These are phyloP conservation scores for Botrytis tulipae DNA, from an alignment of 2,329 filamentous ascomycete genomes.

Conservation along the genomic window DNA sequence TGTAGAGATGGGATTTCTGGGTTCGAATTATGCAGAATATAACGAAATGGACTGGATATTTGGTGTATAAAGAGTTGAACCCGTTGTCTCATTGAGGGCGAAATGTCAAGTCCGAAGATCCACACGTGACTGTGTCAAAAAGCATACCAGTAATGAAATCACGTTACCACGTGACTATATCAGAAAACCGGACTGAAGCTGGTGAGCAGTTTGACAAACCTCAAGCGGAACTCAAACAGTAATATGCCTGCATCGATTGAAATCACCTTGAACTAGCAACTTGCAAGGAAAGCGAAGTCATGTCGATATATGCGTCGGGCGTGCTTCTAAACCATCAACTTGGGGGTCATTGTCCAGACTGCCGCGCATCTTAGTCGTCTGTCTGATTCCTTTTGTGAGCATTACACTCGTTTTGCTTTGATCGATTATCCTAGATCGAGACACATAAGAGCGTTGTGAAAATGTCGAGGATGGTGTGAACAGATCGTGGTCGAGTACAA, in stretches of 20 bases:
- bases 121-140: too few species aligned
- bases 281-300: too few species aligned
- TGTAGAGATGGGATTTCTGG: too few species aligned
- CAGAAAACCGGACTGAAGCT: too few species aligned
- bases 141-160: too few species aligned
- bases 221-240: neutral
- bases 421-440: too few species aligned
- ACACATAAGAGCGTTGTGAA: neutral
- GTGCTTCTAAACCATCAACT: neutral
- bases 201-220: neutral
- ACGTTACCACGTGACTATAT: too few species aligned
- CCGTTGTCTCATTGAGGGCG: too few species aligned
- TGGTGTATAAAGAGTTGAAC: neutral
- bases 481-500: neutral
- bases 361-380: neutral
- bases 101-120: too few species aligned
- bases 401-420: neutral
- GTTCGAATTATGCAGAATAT: too few species aligned
- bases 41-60: too few species aligned
- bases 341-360: neutral
- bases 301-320: neutral
- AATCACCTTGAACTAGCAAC: fast-evolving
- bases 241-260: neutral
- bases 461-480: neutral
- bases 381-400: neutral